Conservation (phyloP, 192 early-diverging fungal species). For the Backusella macrospora region DNA sequence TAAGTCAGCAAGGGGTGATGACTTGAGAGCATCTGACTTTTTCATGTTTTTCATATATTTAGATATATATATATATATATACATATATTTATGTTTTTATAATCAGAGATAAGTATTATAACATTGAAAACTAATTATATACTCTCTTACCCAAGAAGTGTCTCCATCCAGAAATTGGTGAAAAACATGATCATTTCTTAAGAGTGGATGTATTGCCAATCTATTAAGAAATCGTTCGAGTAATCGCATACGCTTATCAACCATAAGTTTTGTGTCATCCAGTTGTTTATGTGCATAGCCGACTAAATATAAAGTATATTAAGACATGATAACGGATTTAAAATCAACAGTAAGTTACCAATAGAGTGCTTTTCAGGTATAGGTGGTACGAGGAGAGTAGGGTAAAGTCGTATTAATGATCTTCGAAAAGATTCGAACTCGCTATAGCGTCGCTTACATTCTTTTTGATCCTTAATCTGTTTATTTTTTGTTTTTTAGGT, state of each 20-base stretch:
- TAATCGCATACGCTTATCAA: conserved; percentile 87
- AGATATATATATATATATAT: no score
- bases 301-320: conserved; percentile 25
- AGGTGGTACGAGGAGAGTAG: conserved; percentile 84
- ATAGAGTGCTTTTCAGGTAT: conserved; percentile 97
- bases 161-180: conserved; percentile 86
- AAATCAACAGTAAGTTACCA: conserved; percentile 43
- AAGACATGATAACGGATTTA: neutral
- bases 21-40: conserved; percentile 13
- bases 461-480: neutral
- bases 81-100: no score
- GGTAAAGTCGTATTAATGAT: conserved; percentile 75
- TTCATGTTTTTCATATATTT: neutral
- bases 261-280: conserved; percentile 79
- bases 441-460: conserved; percentile 71
- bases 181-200: conserved; percentile 83
- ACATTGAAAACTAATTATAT: neutral
- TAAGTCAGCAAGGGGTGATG: neutral
- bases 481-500: no score
- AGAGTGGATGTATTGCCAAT: conserved; percentile 79
- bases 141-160: conserved; percentile 60
- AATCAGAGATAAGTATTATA: neutral
- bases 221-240: conserved; percentile 92
- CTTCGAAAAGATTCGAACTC: conserved; percentile 92
- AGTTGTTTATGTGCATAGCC: conserved; percentile 76